Percentiles rank a stretch among this genome's conserved stretches.
phyloP scores from a whole-genome alignment of 78 protist genomes.

The Anaeramoeba flamelloides region DNA sequence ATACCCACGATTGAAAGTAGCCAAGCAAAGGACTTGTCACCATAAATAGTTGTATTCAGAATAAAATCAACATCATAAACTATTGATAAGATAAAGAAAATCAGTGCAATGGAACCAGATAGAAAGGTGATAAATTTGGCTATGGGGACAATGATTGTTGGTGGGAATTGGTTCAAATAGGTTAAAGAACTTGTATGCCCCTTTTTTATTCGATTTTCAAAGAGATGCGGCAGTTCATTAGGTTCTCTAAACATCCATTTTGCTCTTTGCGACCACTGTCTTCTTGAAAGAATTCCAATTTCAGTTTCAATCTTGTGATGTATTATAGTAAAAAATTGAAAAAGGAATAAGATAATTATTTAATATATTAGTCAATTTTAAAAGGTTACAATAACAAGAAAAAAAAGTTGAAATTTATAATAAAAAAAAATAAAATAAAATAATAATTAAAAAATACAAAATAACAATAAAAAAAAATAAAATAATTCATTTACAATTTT shows the following conservation, averaged over 20 bases:
- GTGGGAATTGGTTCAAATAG: background rate
- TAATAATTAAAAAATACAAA: too few species aligned
- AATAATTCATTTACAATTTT: background rate
- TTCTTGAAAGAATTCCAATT: background rate
- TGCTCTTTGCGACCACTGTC: background rate
- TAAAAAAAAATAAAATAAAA: too few species aligned
- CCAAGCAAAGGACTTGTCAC: background rate
- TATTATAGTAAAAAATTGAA: background rate
- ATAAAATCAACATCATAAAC: background rate
- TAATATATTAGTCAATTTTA: too few species aligned
- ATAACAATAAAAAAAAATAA: too few species aligned
- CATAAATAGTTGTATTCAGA: background rate
- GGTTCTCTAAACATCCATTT: constrained; percentile 1
- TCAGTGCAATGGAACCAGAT: background rate
- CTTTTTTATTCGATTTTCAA: background rate
- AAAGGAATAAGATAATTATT: background rate
- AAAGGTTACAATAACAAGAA: too few species aligned
- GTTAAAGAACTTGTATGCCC: background rate
- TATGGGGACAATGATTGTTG: background rate
- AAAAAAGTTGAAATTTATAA: too few species aligned
- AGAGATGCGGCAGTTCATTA: background rate
- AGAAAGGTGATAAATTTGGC: background rate
- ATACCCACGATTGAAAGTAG: background rate
- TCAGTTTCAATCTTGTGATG: background rate
- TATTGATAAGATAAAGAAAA: background rate